Conservation (phyloP, 257 asterid species). For the Plantago ovata region DNA sequence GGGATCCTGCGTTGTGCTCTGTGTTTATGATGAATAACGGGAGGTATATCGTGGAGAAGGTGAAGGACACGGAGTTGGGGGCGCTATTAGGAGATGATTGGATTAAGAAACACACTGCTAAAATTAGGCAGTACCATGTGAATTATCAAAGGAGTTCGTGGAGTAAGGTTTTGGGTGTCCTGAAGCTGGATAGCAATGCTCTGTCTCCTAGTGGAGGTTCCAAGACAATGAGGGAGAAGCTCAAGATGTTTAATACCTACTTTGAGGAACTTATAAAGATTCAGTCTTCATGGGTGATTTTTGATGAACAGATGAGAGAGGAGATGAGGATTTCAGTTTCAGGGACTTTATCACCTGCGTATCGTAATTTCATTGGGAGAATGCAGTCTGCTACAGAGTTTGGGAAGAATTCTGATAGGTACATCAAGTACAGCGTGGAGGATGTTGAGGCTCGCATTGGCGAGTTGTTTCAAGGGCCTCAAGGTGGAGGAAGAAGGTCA, state of each 20-base stretch:
- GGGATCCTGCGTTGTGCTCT: slow-evolving; percentile 67
- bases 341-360: slow-evolving; percentile 50
- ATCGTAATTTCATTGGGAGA: slow-evolving; percentile 61
- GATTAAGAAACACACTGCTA: slow-evolving; percentile 74
- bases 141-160: slow-evolving; percentile 88
- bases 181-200: slow-evolving; percentile 53
- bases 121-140: slow-evolving; percentile 69
- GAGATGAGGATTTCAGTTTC: slow-evolving; percentile 66
- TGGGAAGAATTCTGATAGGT: slow-evolving; percentile 67
- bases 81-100: slow-evolving; percentile 83
- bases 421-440: slow-evolving; percentile 61
- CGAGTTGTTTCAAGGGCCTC: slow-evolving; percentile 57
- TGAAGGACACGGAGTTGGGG: slow-evolving; percentile 74
- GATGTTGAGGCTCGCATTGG: slow-evolving; percentile 69
- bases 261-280: slow-evolving; percentile 69
- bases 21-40: slow-evolving; percentile 93
- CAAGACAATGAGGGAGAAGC: slow-evolving; percentile 64
- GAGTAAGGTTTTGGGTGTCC: slow-evolving; percentile 78
- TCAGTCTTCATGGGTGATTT: slow-evolving; percentile 76
- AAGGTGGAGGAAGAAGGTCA: slow-evolving; percentile 68
- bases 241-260: slow-evolving; percentile 66
- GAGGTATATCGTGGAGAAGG: slow-evolving; percentile 83
- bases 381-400: slow-evolving; percentile 43
- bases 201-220: slow-evolving; percentile 57
- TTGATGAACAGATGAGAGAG: slow-evolving; percentile 73